phyloP scores from a whole-genome alignment of 805 yeast species.

The Candida succiphila region DNA sequence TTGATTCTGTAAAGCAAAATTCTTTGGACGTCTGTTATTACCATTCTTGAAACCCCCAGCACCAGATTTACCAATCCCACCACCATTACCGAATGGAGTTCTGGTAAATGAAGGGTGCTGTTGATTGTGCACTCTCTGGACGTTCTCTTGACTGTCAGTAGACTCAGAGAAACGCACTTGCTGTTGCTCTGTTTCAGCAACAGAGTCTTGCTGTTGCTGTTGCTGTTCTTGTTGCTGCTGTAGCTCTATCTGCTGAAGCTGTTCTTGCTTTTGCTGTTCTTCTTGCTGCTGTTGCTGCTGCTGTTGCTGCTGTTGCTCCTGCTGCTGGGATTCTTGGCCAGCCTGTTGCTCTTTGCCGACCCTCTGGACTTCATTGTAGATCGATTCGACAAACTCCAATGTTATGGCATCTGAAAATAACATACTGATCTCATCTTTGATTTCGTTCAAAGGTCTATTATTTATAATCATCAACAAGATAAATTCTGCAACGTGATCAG shows the following conservation, averaged over 20 bases:
- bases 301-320: constrained; percentile 6
- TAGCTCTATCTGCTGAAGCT: constrained; percentile 5
- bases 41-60: constrained; percentile 9
- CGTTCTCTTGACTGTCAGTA: too few species aligned
- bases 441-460: constrained; percentile 51
- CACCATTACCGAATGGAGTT: too few species aligned
- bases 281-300: constrained; percentile 5
- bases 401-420: constrained; percentile 53
- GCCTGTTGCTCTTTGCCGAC: constrained; percentile 23
- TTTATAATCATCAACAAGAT: constrained; percentile 63
- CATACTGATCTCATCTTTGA: constrained; percentile 48
- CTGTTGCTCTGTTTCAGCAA: constrained; percentile 12
- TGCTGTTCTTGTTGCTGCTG: constrained; percentile 4
- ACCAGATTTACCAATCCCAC: background rate
- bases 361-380: constrained; percentile 33
- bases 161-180: too few species aligned
- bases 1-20: constrained; percentile 27
- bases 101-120: constrained; percentile 6
- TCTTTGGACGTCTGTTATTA: constrained; percentile 11
- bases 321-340: constrained; percentile 9
- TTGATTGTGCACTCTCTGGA: constrained; percentile 1
- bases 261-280: too few species aligned
- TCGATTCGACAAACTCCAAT: constrained; percentile 42
- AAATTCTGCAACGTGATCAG: constrained; percentile 61
- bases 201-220: constrained; percentile 8